Percentiles rank a stretch among this genome's conserved stretches.
phyloP scores from a whole-genome alignment of 192 early-diverging fungal genomes.

The Backusella parvicylindrica region DNA sequence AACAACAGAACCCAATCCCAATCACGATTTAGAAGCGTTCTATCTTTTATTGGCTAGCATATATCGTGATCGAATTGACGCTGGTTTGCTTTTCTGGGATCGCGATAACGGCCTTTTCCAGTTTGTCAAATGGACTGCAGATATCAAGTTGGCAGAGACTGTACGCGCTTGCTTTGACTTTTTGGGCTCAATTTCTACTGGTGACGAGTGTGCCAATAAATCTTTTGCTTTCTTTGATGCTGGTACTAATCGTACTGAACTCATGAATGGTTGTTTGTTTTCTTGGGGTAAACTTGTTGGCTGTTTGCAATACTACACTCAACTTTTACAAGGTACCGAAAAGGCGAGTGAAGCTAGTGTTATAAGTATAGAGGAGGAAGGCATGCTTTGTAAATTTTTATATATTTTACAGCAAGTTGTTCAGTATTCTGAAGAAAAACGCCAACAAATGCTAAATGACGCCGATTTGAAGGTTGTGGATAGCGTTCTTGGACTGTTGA shows the following conservation, averaged over 20 bases:
- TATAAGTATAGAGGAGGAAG: slow-evolving; percentile 69
- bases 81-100: slow-evolving; percentile 69
- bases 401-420: slow-evolving; percentile 75
- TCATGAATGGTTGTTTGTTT: slow-evolving; percentile 48
- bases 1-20: neutral
- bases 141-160: slow-evolving; percentile 56
- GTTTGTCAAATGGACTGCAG: slow-evolving; percentile 63
- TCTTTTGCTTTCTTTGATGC: slow-evolving; percentile 56
- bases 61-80: slow-evolving; percentile 73
- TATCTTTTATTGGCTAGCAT: slow-evolving; percentile 68
- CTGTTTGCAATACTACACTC: slow-evolving; percentile 67
- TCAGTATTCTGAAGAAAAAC: slow-evolving; percentile 68
- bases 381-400: slow-evolving; percentile 71
- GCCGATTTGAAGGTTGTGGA: slow-evolving; percentile 62
- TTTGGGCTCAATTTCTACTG: slow-evolving; percentile 80
- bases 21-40: slow-evolving; percentile 52
- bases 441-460: slow-evolving; percentile 65
- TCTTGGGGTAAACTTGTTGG: slow-evolving; percentile 82
- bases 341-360: slow-evolving; percentile 21
- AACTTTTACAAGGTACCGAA: slow-evolving; percentile 41
- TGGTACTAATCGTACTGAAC: slow-evolving; percentile 31
- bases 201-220: slow-evolving; percentile 59
- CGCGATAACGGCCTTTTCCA: slow-evolving; percentile 52
- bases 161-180: slow-evolving; percentile 76
- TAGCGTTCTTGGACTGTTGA: slow-evolving; percentile 78